A percentile compares a stretch with the other conserved stretches of the same genome.
phyloP scores from a whole-genome alignment of 106 monocot genomes.

The Ottelia alismoides region DNA sequence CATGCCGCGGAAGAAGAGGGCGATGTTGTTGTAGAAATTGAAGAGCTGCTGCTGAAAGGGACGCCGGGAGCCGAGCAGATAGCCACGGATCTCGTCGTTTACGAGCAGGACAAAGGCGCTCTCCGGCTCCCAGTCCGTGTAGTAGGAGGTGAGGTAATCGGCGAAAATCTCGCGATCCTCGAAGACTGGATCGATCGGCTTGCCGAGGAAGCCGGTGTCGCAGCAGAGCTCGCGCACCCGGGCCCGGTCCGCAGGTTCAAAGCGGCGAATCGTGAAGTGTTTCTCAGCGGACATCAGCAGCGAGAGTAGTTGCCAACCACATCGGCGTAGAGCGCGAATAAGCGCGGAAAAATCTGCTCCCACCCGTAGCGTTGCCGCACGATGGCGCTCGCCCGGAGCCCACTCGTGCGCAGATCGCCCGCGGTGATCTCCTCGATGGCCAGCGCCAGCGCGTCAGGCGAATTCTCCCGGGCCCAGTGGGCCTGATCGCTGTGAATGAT shows the following conservation, averaged over 20 bases:
- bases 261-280: background rate
- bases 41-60: background rate
- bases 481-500: too few species aligned
- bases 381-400: too few species aligned
- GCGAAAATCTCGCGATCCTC: background rate
- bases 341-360: too few species aligned
- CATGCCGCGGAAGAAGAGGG: background rate
- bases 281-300: too few species aligned
- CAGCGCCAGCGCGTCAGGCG: too few species aligned
- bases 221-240: background rate
- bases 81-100: background rate
- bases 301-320: too few species aligned
- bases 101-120: background rate
- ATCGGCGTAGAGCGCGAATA: too few species aligned
- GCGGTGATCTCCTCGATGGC: too few species aligned
- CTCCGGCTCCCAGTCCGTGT: background rate
- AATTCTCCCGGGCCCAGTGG: too few species aligned
- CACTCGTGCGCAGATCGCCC: too few species aligned
- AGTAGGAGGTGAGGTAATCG: background rate
- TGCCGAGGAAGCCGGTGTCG: background rate
- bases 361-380: too few species aligned
- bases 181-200: background rate
- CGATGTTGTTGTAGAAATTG: background rate
- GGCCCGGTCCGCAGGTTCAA: background rate
- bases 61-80: background rate